Percentiles rank a stretch among this genome's conserved stretches.
Evolutionary conservation across 805 yeast genomes (phyloP).

Genomic region (Ogataea pilisensis): DNA sequence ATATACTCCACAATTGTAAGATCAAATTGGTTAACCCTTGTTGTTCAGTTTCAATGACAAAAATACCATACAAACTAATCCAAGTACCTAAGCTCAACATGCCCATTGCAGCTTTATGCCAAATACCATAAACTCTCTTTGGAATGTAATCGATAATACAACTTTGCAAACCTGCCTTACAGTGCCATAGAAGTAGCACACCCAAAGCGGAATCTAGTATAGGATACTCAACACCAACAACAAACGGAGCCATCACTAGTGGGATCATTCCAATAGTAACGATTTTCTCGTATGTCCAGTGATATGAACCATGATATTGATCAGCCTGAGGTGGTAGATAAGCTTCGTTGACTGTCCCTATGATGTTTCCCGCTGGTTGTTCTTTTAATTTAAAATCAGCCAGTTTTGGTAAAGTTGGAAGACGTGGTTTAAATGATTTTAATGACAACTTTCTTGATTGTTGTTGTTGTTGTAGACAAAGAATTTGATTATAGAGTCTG

Average conservation of each 20-base stretch:
- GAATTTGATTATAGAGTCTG: not conserved
- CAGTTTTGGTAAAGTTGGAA: slow-evolving; percentile 13
- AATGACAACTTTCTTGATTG: slow-evolving; percentile 14
- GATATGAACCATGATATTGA: slow-evolving; percentile 76
- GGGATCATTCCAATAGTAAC: slow-evolving; percentile 74
- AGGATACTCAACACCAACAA: slow-evolving; percentile 63
- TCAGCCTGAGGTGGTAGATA: slow-evolving; percentile 59
- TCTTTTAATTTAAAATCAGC: slow-evolving; percentile 49
- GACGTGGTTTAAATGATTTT: slow-evolving; percentile 21
- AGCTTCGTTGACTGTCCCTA: slow-evolving; percentile 94
- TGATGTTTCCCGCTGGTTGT: slow-evolving; percentile 86
- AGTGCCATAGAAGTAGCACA: slow-evolving; percentile 65
- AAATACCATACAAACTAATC: slow-evolving; percentile 73
- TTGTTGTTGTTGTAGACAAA: not conserved
- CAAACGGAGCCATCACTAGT: slow-evolving; percentile 67
- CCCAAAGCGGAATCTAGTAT: slow-evolving; percentile 75
- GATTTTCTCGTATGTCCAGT: slow-evolving; percentile 87
- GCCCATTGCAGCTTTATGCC: slow-evolving; percentile 65
- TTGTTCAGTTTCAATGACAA: slow-evolving; percentile 73
- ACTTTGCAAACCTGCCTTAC: slow-evolving; percentile 81
- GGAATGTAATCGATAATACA: slow-evolving; percentile 95
- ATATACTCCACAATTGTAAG: slow-evolving; percentile 56
- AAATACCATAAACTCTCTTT: slow-evolving; percentile 72
- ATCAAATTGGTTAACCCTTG: slow-evolving; percentile 73
- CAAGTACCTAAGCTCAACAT: slow-evolving; percentile 70